phyloP scores from a whole-genome alignment of 352 stramenopile species.

The Phytophthora macrochlamydospora region DNA sequence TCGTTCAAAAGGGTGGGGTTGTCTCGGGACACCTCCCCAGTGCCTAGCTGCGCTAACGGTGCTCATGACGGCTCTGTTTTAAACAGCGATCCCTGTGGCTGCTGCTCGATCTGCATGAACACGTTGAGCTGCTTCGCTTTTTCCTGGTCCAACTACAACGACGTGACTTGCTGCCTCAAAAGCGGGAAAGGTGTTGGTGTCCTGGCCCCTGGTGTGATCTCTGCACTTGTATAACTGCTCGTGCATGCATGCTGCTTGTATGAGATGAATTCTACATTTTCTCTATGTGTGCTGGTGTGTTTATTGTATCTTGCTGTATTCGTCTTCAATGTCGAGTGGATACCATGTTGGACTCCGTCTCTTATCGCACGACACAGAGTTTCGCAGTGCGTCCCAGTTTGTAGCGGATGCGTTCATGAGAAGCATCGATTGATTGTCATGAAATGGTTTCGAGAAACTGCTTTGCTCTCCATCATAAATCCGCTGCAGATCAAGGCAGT shows the following conservation, averaged over 20 bases:
- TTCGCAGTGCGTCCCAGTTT: constrained; percentile 3
- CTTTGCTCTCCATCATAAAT: constrained; percentile 4
- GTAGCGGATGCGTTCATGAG: constrained; percentile 3
- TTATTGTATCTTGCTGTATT: constrained; percentile 6
- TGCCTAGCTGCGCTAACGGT: constrained; percentile 27
- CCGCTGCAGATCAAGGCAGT: constrained; percentile 13
- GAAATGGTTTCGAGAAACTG: not conserved
- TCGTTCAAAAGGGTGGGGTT: constrained; percentile 7
- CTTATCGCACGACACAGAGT: constrained; percentile 5
- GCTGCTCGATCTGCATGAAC: constrained; percentile 37
- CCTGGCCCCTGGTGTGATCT: constrained; percentile 10
- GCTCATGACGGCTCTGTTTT: constrained; percentile 14
- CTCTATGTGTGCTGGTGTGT: not conserved
- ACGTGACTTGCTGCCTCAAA: constrained; percentile 73
- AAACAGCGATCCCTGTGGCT: constrained; percentile 26
- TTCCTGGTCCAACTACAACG: constrained; percentile 51
- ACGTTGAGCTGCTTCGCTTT: constrained; percentile 40
- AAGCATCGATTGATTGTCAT: not conserved
- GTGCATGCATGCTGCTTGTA: not conserved
- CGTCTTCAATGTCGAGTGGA: constrained; percentile 16
- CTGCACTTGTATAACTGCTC: constrained; percentile 12
- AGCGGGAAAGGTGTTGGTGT: constrained; percentile 27
- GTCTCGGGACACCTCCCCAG: constrained; percentile 22
- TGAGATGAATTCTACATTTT: not conserved
- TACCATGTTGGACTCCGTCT: constrained; percentile 5